phyloP scores from a whole-genome alignment of 345 rosid species.

The Kernera saxatilis region DNA sequence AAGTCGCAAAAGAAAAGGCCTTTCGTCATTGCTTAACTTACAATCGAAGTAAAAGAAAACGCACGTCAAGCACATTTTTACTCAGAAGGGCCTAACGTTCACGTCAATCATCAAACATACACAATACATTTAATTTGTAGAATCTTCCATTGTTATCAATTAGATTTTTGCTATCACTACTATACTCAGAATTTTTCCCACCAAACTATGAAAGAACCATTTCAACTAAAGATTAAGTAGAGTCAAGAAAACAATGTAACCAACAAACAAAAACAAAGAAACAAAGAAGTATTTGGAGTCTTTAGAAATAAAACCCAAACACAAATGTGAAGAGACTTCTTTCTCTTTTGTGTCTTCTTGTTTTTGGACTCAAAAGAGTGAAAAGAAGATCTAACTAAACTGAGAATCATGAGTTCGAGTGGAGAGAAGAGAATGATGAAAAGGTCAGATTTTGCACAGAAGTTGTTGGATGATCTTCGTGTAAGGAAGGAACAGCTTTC shows the following conservation, averaged over 20 bases:
- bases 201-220: slow-evolving; percentile 75
- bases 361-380: background rate
- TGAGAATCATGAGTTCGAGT: slow-evolving; percentile 19
- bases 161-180: slow-evolving; percentile 21
- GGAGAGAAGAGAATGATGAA: slow-evolving; percentile 51
- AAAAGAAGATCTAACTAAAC: background rate
- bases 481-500: slow-evolving; percentile 70
- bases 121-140: slow-evolving; percentile 24
- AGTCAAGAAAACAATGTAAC: slow-evolving; percentile 20
- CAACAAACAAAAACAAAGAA: background rate
- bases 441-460: slow-evolving; percentile 87
- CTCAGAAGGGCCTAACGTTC: slow-evolving; percentile 49
- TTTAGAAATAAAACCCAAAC: slow-evolving; percentile 10
- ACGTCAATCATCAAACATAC: slow-evolving; percentile 46
- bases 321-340: slow-evolving; percentile 1
- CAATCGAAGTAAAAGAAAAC: slow-evolving; percentile 48
- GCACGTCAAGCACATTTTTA: background rate
- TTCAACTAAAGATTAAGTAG: slow-evolving; percentile 47
- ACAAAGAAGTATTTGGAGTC: background rate
- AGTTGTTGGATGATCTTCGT: slow-evolving; percentile 86
- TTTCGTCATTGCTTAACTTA: slow-evolving; percentile 61
- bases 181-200: slow-evolving; percentile 32
- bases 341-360: background rate
- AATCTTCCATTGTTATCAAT: slow-evolving; percentile 27
- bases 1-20: slow-evolving; percentile 37